These are phyloP conservation scores for Scheffersomyces coipomensis DNA, from an alignment of 805 yeast genomes.

Conservation along the genomic window DNA sequence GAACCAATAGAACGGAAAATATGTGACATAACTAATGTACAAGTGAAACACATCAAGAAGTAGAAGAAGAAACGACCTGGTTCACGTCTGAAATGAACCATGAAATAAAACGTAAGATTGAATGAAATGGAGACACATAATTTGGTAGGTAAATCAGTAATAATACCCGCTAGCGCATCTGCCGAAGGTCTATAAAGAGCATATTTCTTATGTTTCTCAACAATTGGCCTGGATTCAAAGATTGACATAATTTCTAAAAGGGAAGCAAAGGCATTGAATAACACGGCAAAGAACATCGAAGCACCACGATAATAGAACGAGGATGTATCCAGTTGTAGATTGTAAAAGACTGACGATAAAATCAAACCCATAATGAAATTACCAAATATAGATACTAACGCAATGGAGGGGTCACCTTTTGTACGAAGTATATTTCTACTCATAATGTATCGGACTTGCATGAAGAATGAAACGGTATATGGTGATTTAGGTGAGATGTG, in stretches of 20 bases:
- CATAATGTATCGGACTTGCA: slow-evolving; percentile 52
- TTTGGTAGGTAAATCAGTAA: slow-evolving; percentile 66
- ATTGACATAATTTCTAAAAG: slow-evolving; percentile 59
- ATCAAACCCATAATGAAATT: slow-evolving; percentile 56
- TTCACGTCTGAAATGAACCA: slow-evolving; percentile 43
- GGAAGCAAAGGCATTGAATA: slow-evolving; percentile 60
- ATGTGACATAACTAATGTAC: slow-evolving; percentile 41
- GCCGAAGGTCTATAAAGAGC: slow-evolving; percentile 74
- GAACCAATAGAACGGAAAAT: slow-evolving; percentile 43
- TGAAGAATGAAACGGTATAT: slow-evolving; percentile 42
- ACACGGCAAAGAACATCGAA: slow-evolving; percentile 56
- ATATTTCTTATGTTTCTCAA: slow-evolving; percentile 69
- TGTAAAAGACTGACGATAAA: slow-evolving; percentile 60
- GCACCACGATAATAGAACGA: slow-evolving; percentile 68
- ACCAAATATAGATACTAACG: slow-evolving; percentile 50
- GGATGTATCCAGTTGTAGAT: slow-evolving; percentile 45
- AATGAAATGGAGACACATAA: slow-evolving; percentile 27
- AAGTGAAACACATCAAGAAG: slow-evolving; percentile 27
- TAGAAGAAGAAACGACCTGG: slow-evolving; percentile 39
- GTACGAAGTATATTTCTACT: slow-evolving; percentile 54
- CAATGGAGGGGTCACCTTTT: slow-evolving; percentile 56
- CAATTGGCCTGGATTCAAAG: slow-evolving; percentile 61
- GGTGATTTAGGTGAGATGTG: slow-evolving; percentile 32
- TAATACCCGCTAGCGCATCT: slow-evolving; percentile 62
- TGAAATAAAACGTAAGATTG: slow-evolving; percentile 42